A percentile compares a stretch with the other conserved stretches of the same genome.
Conservation (phyloP, 2,329 filamentous ascomycete species). For the Botryotinia convoluta region DNA sequence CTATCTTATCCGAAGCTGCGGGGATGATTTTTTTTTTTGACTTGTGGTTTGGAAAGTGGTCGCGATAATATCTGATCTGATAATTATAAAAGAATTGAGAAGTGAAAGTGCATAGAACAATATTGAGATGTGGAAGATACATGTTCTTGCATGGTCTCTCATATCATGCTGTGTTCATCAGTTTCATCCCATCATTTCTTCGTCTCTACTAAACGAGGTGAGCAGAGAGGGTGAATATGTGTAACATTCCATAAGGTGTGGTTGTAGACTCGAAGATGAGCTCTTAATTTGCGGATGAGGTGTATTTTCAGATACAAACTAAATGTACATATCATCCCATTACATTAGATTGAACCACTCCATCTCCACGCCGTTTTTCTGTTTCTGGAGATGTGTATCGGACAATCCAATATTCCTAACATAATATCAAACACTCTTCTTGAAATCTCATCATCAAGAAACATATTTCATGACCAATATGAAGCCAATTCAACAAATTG, state of each 20-base stretch:
- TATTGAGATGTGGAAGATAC: background rate
- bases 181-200: background rate
- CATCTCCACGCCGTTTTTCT: background rate
- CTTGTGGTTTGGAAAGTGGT: background rate
- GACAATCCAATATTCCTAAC: background rate
- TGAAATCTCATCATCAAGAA: background rate
- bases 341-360: background rate
- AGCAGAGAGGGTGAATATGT: background rate
- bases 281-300: background rate
- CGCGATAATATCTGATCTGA: background rate
- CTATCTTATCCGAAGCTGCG: background rate
- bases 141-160: background rate
- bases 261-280: background rate
- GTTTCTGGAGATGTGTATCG: background rate
- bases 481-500: background rate
- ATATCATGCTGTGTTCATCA: background rate
- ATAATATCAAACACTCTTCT: background rate
- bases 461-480: background rate
- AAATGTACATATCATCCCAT: background rate
- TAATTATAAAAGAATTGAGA: background rate
- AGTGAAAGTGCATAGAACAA: background rate
- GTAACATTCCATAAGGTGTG: background rate
- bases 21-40: background rate
- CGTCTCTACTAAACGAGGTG: background rate
- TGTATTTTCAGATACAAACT: accelerated